A percentile compares a stretch with the other conserved stretches of the same genome.
Conservation (phyloP, 2,329 filamentous ascomycete genomes). For the Aspergillus puulaauensis region DNA sequence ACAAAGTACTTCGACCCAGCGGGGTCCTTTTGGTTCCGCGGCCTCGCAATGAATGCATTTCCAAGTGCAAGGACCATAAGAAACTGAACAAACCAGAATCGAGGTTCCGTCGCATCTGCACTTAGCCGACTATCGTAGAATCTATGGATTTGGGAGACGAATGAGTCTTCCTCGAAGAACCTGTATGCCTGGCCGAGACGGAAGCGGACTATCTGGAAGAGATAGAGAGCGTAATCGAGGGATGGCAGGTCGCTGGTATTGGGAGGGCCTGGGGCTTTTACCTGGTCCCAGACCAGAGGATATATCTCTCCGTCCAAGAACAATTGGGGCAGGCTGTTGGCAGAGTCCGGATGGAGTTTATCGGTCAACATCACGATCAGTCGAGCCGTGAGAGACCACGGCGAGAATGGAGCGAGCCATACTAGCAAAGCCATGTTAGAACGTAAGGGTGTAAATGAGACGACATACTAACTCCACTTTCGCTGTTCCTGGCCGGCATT, state of each 20-base stretch:
- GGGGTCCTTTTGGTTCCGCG: constrained; percentile 23
- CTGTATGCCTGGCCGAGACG: constrained; percentile 56
- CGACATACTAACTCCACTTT: constrained; percentile 35
- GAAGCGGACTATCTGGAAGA: constrained; percentile 58
- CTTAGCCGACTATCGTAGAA: constrained; percentile 37
- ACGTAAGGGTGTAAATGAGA: no score
- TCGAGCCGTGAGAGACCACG: constrained; percentile 26
- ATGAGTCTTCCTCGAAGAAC: constrained; percentile 54
- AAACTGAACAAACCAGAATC: constrained; percentile 56
- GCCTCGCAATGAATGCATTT: constrained; percentile 53
- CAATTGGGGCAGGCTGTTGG: constrained; percentile 20
- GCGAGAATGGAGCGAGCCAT: constrained; percentile 19
- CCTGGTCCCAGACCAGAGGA: constrained; percentile 15
- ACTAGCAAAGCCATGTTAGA: neutral
- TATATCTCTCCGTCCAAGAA: constrained; percentile 31
- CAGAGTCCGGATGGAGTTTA: constrained; percentile 25
- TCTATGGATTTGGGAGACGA: constrained; percentile 37
- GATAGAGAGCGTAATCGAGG: constrained; percentile 52
- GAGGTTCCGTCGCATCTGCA: constrained; percentile 24
- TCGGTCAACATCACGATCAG: constrained; percentile 24
- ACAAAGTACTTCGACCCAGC: constrained; percentile 40
- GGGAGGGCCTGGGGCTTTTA: constrained; percentile 18
- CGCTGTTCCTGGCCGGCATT: constrained; percentile 17
- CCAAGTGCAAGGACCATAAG: constrained; percentile 57
- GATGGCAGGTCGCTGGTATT: constrained; percentile 46